phyloP scores from a whole-genome alignment of 2,329 filamentous ascomycete genomes.

The Paecilomyces niveus region DNA sequence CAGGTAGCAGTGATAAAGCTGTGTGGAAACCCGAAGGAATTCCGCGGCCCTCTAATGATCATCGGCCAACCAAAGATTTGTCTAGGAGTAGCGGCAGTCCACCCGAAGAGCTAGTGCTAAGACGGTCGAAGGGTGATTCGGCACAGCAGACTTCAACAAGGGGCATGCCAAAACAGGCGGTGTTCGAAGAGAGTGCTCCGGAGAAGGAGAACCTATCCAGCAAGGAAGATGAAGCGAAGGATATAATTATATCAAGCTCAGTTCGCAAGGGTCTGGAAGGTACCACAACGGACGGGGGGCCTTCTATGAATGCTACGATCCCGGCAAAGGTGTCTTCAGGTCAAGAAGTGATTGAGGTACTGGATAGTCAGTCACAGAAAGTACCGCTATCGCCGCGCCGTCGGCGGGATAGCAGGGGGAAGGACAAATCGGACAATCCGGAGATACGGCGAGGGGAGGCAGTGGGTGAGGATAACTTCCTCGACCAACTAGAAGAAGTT shows the following conservation, averaged over 20 bases:
- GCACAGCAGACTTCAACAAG: neutral
- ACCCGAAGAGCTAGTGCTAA: neutral
- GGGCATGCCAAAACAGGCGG: neutral
- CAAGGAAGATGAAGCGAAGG: neutral
- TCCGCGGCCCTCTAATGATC: neutral
- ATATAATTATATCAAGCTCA: neutral
- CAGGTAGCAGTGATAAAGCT: neutral
- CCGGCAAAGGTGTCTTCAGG: neutral
- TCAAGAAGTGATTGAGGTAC: constrained; percentile 18
- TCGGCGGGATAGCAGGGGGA: neutral
- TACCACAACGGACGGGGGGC: neutral
- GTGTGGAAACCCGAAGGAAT: neutral
- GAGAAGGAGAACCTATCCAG: neutral
- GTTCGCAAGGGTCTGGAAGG: neutral
- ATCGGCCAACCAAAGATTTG: neutral
- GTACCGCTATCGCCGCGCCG: neutral
- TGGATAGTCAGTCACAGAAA: constrained; percentile 22
- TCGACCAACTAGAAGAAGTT: neutral
- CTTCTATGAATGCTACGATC: neutral
- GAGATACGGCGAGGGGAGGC: neutral
- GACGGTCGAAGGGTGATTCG: neutral
- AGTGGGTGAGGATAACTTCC: neutral
- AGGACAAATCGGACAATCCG: neutral
- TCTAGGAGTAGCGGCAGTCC: neutral
- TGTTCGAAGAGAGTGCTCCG: neutral